Conservation (phyloP, 1,284 basidiomycete genomes). For the Taiwanofungus camphoratus region DNA sequence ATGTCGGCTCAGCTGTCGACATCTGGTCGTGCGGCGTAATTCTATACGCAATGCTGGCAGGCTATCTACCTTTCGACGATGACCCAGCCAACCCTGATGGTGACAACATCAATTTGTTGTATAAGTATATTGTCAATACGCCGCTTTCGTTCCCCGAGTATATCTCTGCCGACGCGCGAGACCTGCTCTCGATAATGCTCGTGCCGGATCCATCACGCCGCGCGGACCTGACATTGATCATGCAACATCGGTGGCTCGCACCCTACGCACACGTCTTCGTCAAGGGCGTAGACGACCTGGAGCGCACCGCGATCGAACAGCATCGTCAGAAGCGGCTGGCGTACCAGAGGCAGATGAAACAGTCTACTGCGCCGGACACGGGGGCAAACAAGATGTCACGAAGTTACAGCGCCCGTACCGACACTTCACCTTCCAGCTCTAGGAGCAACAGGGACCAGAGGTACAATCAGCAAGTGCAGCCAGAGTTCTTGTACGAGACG, state of each 20-base stretch:
- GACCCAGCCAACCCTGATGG: slow-evolving; percentile 98
- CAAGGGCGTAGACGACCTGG: slow-evolving; percentile 72
- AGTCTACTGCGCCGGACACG: slow-evolving; percentile 31
- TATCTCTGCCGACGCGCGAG: slow-evolving; percentile 74
- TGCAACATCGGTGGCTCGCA: slow-evolving; percentile 81
- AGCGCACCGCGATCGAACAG: slow-evolving; percentile 76
- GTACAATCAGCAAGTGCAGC: slow-evolving; percentile 29
- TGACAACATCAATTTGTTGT: slow-evolving; percentile 99
- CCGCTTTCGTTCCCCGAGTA: slow-evolving; percentile 93
- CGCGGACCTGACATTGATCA: slow-evolving; percentile 70
- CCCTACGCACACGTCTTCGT: slow-evolving; percentile 64
- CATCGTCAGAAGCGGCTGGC: slow-evolving; percentile 78
- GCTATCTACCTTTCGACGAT: slow-evolving; percentile 99
- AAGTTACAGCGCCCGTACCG: slow-evolving; percentile 40
- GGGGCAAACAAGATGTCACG: slow-evolving; percentile 34
- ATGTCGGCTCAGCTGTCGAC: slow-evolving; percentile 97
- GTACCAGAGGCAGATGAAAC: slow-evolving; percentile 72
- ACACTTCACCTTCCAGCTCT: slow-evolving; percentile 31
- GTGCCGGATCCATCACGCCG: slow-evolving; percentile 77
- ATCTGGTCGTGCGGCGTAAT: slow-evolving; percentile 99
- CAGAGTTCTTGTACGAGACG: slow-evolving; percentile 50
- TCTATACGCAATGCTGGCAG: slow-evolving; percentile 98
- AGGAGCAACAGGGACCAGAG: slow-evolving; percentile 29
- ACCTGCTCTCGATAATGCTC: slow-evolving; percentile 79
- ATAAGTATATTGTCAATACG: slow-evolving; percentile 98